Evolutionary conservation across 2,329 filamentous ascomycete genomes (phyloP).

Genomic region (Plectosphaerella plurivora): DNA sequence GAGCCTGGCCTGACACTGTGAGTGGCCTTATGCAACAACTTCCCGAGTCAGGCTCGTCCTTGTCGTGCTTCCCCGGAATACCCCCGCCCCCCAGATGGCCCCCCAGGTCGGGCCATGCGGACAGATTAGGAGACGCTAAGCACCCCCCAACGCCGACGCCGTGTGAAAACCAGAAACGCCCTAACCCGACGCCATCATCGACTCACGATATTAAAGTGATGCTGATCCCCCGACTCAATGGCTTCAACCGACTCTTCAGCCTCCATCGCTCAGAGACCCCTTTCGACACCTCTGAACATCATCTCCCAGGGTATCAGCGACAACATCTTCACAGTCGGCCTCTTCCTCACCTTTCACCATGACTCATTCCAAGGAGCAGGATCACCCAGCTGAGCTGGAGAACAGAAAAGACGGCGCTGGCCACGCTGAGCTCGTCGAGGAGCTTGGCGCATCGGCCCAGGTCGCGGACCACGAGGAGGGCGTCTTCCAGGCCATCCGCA

Average conservation of each 20-base stretch:
- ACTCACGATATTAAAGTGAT: neutral
- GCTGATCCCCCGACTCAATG: neutral
- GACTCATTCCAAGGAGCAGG: neutral
- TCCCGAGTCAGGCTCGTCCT: neutral
- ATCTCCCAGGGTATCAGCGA: neutral
- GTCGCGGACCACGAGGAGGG: slow-evolving; percentile 15
- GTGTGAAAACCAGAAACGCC: too few species aligned
- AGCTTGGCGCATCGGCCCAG: neutral
- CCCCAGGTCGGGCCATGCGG: too few species aligned
- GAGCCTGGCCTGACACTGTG: too few species aligned
- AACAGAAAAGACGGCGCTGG: neutral
- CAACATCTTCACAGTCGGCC: neutral
- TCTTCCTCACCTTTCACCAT: neutral
- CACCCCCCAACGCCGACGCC: too few species aligned
- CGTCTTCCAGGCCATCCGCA: slow-evolving; percentile 15
- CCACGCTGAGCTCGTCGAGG: neutral
- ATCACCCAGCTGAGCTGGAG: neutral
- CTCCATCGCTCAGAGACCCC: neutral
- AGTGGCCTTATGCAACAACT: neutral
- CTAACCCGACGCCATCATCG: neutral
- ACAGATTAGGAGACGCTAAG: too few species aligned
- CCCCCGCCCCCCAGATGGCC: too few species aligned
- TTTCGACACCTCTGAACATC: neutral
- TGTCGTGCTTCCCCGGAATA: too few species aligned
- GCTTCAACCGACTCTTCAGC: too few species aligned